phyloP scores from a whole-genome alignment of 2,329 filamentous ascomycete genomes.

The Botrytis fabae region DNA sequence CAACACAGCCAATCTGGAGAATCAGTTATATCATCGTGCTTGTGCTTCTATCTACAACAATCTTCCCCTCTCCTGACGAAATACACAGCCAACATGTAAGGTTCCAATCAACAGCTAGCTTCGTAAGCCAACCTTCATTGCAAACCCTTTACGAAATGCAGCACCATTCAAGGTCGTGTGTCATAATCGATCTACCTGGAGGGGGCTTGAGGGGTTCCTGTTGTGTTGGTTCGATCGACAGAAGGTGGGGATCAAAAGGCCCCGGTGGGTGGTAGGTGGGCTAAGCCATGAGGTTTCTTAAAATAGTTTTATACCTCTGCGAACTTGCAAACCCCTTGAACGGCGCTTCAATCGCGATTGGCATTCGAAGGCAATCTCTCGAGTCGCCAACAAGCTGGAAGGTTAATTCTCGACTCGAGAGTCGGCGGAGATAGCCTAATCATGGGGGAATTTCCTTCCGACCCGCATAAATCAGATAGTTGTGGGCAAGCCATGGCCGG shows the following conservation, averaged over 20 bases:
- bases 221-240: slow-evolving; percentile 14
- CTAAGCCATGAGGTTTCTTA: slow-evolving; percentile 10
- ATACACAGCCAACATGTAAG: background rate
- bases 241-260: slow-evolving; percentile 7
- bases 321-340: background rate
- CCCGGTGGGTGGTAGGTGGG: background rate
- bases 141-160: background rate
- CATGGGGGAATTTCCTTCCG: too few species aligned
- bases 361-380: background rate
- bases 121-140: background rate
- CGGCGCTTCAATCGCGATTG: background rate
- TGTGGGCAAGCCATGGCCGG: background rate
- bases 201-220: background rate
- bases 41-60: background rate
- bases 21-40: background rate
- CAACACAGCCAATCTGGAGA: background rate
- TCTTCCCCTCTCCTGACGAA: background rate
- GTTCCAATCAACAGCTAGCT: background rate
- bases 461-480: background rate
- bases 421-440: background rate
- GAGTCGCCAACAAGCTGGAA: background rate
- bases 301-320: slow-evolving; percentile 11
- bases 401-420: background rate
- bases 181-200: slow-evolving; percentile 3
- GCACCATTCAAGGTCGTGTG: slow-evolving; percentile 9